Evolutionary conservation across 148 eudicot species (phyloP), one percentile per base, ranked within the genome.

Genomic region (Rhododendron williamsianum): DNA sequence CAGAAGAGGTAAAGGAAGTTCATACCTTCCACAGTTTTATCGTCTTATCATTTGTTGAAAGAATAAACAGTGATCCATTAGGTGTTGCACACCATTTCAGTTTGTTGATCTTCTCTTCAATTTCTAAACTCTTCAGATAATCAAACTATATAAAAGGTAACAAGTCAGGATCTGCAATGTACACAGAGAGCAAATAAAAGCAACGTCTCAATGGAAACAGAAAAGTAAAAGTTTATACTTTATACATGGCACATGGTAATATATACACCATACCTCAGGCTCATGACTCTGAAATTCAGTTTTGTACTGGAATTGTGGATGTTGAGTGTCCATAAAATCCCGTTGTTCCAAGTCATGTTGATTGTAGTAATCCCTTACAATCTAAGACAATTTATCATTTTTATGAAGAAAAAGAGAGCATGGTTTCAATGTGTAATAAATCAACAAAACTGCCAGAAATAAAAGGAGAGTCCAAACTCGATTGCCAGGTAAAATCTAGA

Each of bases 241-340:
- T 38, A 15, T 54, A 76, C 15, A 74, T 73, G 38, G 9, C 8
- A 49, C 21, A 19, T 21, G 23, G 15, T 52, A 51, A 76, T 58
- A 60, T 10, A 38, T 79, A 81, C 35, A 85, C 77, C 85, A 74
- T 80, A 90, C 93, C 93, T 91, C 96, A 11, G 96, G 94, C 89
- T 93, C 96, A 82, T 93, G 96, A 84, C 96, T 93, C 87, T 93
- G 96, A 81, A 93, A 92, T 86, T 93, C 96, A 1, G 94, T 91
- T 84, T 92, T 92, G 83, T 89, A 93, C 33, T 87, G 92, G 81
- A 85, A 93, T 78, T 89, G 89, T 18, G 96, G 96, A 89, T 89
- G 93, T 84, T 84, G 87, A 46, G 56, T 43, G 49, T 78, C 88
- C 80, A 82, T 43, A 87, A 76, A 83, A 84, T 92, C 91, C 78